Evolutionary conservation across 306 rosid genomes (phyloP), one percentile per base, ranked within the genome.

Genomic region (Betula pendula): DNA sequence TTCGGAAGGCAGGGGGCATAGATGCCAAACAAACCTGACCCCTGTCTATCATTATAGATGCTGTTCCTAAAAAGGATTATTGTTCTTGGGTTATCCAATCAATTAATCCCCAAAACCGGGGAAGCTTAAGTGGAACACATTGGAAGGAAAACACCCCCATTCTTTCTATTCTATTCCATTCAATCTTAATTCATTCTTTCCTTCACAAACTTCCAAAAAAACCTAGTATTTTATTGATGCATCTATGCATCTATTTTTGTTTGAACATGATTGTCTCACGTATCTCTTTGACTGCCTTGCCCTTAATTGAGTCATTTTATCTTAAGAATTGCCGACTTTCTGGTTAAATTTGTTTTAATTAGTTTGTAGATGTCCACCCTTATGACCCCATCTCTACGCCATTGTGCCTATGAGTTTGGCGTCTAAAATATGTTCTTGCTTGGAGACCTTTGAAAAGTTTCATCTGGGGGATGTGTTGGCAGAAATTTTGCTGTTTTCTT

Each of bases 401-500:
- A 65, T 65, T 65, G 25, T 17, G 29, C 24, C 14, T 22, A 4
- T 63, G 45, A 33, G 10, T 60, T 8, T 63, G 45, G 11, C 3
- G 7, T 8, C 22, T 38, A 35, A 16, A 31, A 17, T 16, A 35
- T 19, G 8, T 19, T 17, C 70, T 65, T 65, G 48, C 25, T 5
- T 65, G 70, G 70, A 65, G 47, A 65, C n/a, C 27, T 38, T 35
- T 19, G 70, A 35, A 65, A 65, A 35, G 70, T 38, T 35, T 65
- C 70, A 9, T 12, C 27, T 14, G 31, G 33, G 13, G 63, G 40
- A 31, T 60, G 38, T 29, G 68, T 60, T 29, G 42, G 20, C 8
- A 19, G 56, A 45, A 45, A 60, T 22, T 58, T 24, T 58, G 17
- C 65, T 14, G 40, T 60, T 60, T 60, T 60, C 19, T 60, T 14